phyloP scores from a whole-genome alignment of 1,284 basidiomycete species.

The Sanghuangporus sanghuang region DNA sequence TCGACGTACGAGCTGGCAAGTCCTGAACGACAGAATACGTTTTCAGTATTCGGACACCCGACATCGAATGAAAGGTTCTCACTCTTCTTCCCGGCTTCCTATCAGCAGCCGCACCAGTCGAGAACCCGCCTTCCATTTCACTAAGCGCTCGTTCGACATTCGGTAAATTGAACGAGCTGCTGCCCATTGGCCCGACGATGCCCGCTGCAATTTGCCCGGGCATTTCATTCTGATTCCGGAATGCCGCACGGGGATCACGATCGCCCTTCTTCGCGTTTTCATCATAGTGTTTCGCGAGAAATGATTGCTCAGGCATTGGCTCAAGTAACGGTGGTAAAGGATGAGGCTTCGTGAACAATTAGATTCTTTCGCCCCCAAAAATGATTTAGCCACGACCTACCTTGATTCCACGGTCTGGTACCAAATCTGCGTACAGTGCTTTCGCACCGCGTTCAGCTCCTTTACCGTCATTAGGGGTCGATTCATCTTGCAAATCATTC shows the following conservation, averaged over 20 bases:
- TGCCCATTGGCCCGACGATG: slow-evolving; percentile 86
- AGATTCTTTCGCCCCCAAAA: not conserved
- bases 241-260: slow-evolving; percentile 82
- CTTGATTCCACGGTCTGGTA: slow-evolving; percentile 69
- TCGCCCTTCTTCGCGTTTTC: slow-evolving; percentile 84
- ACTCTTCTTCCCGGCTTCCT: slow-evolving; percentile 23
- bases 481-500: slow-evolving; percentile 44
- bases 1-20: slow-evolving; percentile 22
- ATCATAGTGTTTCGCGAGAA: slow-evolving; percentile 85
- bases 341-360: slow-evolving; percentile 40
- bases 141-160: slow-evolving; percentile 80
- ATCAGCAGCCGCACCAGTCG: slow-evolving; percentile 4
- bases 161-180: slow-evolving; percentile 76
- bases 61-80: slow-evolving; percentile 13
- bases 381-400: slow-evolving; percentile 31
- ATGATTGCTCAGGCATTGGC: slow-evolving; percentile 79
- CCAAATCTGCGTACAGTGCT: slow-evolving; percentile 55
- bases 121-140: slow-evolving; percentile 64
- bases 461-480: slow-evolving; percentile 30
- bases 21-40: slow-evolving; percentile 7
- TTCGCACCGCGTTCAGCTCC: slow-evolving; percentile 46
- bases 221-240: slow-evolving; percentile 66
- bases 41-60: not conserved
- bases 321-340: slow-evolving; percentile 71
- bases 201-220: slow-evolving; percentile 45